phyloP scores from a whole-genome alignment of 2,329 filamentous ascomycete species.

The Fusarium annulatum region DNA sequence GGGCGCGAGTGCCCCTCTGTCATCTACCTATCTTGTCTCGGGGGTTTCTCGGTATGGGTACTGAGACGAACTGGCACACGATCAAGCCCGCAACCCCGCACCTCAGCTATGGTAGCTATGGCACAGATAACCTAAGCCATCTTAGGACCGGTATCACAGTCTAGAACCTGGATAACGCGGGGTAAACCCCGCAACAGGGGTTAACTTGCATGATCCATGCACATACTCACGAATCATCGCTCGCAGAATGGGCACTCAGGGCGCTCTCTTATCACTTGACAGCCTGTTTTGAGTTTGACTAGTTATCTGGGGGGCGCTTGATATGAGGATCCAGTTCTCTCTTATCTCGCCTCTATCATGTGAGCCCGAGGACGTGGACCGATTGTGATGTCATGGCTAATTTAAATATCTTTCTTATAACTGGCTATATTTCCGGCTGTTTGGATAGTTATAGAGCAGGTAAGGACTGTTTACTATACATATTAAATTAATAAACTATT shows the following conservation, averaged over 20 bases:
- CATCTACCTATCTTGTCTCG: too few species aligned
- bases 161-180: background rate
- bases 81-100: background rate
- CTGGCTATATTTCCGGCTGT: background rate
- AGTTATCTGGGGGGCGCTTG: background rate
- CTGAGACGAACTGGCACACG: background rate
- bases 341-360: background rate
- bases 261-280: background rate
- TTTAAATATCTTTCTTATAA: fast-evolving
- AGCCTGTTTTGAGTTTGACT: background rate
- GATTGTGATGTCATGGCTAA: background rate
- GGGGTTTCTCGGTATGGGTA: background rate
- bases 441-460: too few species aligned
- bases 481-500: too few species aligned
- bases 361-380: background rate
- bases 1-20: background rate
- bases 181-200: background rate
- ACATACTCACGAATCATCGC: background rate
- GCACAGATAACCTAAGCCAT: too few species aligned
- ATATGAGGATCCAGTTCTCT: background rate
- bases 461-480: too few species aligned
- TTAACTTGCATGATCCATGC: background rate
- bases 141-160: background rate
- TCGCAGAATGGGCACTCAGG: background rate
- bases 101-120: background rate